Base-by-base conservation (phyloP, 1,284 basidiomycete species). In the Marasmius fiardii region DNA sequence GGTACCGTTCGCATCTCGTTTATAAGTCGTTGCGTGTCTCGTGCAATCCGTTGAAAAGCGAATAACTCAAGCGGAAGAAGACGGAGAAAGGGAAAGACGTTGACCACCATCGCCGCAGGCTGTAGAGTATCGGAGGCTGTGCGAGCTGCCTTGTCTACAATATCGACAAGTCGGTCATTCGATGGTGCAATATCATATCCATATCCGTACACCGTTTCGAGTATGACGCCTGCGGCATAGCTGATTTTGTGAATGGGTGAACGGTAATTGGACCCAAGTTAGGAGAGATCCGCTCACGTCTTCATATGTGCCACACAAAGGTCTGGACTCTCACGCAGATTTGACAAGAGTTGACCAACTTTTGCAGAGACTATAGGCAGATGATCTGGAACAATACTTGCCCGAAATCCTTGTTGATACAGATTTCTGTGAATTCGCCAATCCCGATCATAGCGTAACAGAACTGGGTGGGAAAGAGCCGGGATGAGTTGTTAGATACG, bases 401-500 rank as follows among this genome's bases (percentile, higher is more conserved):
- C 61, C 21, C 66, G 63, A 53, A 72, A 72, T n/a, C 63, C 61
- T 51, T 72, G 66, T 26, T 76, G 71, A 34, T 73, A 70, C 31
- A 74, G 60, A 45, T 65, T 66, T 26, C 75, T 63, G 31, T 73
- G 70, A 1, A 63, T 57, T 23, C 73, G 71, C 78, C 78, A 81
- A 47, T 58, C 60, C 3, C 73, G 65, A 2, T 70, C 69, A 55
- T 80, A 78, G 21, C 65, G 64, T 55, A 74, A 59, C 12, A 77
- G 64, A 28, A 35, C 43, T 0, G 61, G 62, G 0, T 67, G 53
- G 41, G 65, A 71, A 58, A 73, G 76, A 14, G 65, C 68, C 62
- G 72, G 69, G 23, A 73, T 76, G 58, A 71, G 70, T n/a, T 78
- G 81, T n/a, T n/a, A n/a, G n/a, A n/a, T n/a, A n/a, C n/a, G n/a